Percentiles rank a stretch among this genome's conserved stretches.
These are phyloP conservation scores for Aspergillus tamarii DNA, from an alignment of 2,329 filamentous ascomycete species.

Conservation along the genomic window DNA sequence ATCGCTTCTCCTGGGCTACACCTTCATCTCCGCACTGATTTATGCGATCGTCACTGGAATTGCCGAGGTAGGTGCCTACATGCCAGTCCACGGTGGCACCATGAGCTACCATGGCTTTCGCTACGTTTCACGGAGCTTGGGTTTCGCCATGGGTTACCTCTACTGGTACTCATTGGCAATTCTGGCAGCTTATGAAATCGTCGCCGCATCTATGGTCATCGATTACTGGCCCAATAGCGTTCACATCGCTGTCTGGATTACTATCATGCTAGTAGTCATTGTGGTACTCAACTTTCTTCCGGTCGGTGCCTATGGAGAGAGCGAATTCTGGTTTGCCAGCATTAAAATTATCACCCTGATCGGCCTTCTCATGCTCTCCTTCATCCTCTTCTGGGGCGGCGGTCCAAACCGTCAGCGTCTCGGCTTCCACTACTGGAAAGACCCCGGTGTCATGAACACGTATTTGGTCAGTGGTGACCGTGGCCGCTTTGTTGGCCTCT, in stretches of 20 bases:
- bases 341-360: conserved; percentile 57
- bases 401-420: conserved; percentile 55
- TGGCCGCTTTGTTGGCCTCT: conserved; percentile 56
- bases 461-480: conserved; percentile 51
- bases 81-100: conserved; percentile 48
- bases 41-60: conserved; percentile 53
- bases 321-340: conserved; percentile 58
- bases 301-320: conserved; percentile 56
- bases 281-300: conserved; percentile 52
- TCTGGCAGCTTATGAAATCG: conserved; percentile 62
- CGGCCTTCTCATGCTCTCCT: conserved; percentile 55
- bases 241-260: conserved; percentile 54
- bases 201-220: conserved; percentile 67
- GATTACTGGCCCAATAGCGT: conserved; percentile 59
- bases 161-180: conserved; percentile 55
- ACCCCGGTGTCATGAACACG: conserved; percentile 52
- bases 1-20: conserved; percentile 56
- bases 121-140: conserved; percentile 47
- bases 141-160: conserved; percentile 48
- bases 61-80: conserved; percentile 46
- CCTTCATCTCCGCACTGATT: conserved; percentile 52
- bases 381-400: conserved; percentile 62
- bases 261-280: conserved; percentile 64
- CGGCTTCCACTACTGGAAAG: conserved; percentile 56
- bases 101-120: conserved; percentile 50